Base-by-base conservation (phyloP, 805 yeast genomes). In the Cyberlindnera nakhonratchasimensis region DNA sequence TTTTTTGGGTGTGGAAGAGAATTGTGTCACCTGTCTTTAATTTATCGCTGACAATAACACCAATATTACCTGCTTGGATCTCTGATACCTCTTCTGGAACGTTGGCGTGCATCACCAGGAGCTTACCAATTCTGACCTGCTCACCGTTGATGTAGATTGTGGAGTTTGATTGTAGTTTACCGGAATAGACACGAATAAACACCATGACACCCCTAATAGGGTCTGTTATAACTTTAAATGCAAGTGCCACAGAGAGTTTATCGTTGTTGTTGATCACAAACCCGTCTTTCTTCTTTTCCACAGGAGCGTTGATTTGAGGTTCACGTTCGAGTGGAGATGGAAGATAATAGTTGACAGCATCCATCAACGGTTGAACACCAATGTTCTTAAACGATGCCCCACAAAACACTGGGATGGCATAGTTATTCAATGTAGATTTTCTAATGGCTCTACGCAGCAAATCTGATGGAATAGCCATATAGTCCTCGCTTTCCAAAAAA, bases 361-460 rank as follows among this genome's bases (percentile, higher is more conserved):
- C 97, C 63, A 93, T 64, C 37, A 93, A 66, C 1, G 98, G 96
- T 59, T 93, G 98, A 3, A 93, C 96, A 20, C 99, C 99, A 34
- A 91, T 85, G 60, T 91, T 91, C 51, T 73, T 76, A 64, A 91
- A 93, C 41, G 96, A 85, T 2, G 97, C 86, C 11, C 99, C 99
- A 63, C 97, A 89, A 28, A 90, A 64, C 0, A 93, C 86, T 0
- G 99, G 97, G 0, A 82, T 75, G 1, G 86, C 71, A 29, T 66
- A 62, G 36, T 75, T 72, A 1, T 61, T 59, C 6, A 87, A 49
- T 0, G 96, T 86, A 3, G 85, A 79, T 19, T 64, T 66, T 39
- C 86, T 69, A 7, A 93, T 71, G 0, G 95, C 82, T 13, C 58
- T 53, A 32, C 72, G 75, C n/a, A 93, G 64, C 1, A 75, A 55